Evolutionary conservation across 805 yeast species (phyloP).

Genomic region (Candida maris): DNA sequence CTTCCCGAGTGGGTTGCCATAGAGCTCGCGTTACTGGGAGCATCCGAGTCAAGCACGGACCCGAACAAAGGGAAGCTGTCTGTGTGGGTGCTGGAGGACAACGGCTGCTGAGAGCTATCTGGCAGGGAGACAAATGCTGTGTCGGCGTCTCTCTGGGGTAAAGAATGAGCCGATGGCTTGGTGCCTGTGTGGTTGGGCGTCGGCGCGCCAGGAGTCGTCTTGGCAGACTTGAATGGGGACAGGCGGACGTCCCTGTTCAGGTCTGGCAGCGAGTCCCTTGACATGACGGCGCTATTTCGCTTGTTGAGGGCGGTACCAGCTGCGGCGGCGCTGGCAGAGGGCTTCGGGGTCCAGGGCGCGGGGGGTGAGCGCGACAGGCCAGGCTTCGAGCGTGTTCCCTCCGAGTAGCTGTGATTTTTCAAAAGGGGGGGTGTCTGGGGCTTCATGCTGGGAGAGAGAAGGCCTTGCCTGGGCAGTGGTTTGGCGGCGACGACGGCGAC

Average conservation of each 20-base stretch:
- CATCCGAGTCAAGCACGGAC: constrained; percentile 1
- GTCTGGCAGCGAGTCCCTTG: no score
- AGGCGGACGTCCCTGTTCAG: no score
- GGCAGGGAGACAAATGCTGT: no score
- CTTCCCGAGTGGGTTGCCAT: not conserved
- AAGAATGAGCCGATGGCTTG: no score
- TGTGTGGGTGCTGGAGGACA: not conserved
- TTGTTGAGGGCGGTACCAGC: no score
- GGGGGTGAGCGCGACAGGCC: not conserved
- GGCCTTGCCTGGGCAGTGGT: no score
- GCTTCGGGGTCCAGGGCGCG: not conserved
- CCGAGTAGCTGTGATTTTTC: not conserved
- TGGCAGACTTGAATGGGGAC: no score
- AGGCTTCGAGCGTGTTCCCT: not conserved
- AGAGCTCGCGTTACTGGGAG: not conserved
- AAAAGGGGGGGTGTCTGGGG: not conserved
- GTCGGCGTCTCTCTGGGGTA: no score
- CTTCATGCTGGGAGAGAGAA: not conserved
- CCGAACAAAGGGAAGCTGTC: constrained; percentile 3
- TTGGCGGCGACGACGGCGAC: no score
- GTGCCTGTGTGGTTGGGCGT: no score
- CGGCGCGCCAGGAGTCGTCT: no score
- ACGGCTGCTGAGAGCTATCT: constrained; percentile 1
- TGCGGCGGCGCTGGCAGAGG: not conserved
- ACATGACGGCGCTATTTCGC: not conserved